phyloP scores from a whole-genome alignment of 2,329 filamentous ascomycete species.

The Trichoderma breve region DNA sequence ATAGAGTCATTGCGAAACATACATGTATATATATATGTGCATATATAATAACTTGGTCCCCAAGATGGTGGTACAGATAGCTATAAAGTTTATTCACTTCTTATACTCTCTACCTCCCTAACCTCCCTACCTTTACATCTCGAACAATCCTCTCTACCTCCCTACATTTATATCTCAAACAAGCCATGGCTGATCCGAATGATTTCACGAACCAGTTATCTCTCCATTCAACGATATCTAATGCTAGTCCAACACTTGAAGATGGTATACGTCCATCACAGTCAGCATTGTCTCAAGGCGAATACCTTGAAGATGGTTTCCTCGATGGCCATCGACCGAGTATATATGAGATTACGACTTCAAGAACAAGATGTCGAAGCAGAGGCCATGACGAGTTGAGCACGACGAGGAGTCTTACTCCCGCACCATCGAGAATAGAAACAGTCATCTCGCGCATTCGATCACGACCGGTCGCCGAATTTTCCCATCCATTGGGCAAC shows the following conservation, averaged over 20 bases:
- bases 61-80: neutral
- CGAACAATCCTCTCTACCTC: neutral
- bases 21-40: neutral
- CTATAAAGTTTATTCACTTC: neutral
- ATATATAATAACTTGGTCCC: no score
- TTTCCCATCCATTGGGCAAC: neutral
- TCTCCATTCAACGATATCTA: neutral
- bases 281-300: neutral
- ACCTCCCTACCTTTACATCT: neutral
- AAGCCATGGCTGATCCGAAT: neutral
- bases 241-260: neutral
- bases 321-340: neutral
- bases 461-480: neutral
- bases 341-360: neutral
- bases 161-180: neutral
- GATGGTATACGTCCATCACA: neutral
- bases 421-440: neutral
- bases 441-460: neutral
- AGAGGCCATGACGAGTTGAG: neutral
- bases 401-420: neutral
- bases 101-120: neutral
- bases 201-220: neutral
- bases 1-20: no score
- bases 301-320: neutral
- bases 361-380: neutral